A percentile compares a stretch with the other conserved stretches of the same genome.
Evolutionary conservation across 805 yeast species (phyloP).

Genomic region (Metschnikowia vanudenii): DNA sequence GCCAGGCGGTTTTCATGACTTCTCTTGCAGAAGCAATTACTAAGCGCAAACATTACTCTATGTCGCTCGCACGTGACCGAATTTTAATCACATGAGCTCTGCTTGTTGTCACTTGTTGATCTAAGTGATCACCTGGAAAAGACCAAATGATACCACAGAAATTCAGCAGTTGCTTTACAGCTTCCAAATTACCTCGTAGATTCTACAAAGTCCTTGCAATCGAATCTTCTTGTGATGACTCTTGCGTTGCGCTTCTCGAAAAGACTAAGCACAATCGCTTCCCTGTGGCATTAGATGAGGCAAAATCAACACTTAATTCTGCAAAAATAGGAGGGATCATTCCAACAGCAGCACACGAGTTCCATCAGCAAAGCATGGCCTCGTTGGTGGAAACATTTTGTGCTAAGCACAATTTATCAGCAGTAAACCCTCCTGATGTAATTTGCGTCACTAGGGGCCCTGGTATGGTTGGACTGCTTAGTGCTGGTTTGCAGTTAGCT

Average conservation of each 20-base stretch:
- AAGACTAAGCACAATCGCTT: conserved; percentile 36
- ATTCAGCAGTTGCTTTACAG: neutral
- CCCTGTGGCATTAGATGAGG: conserved; percentile 56
- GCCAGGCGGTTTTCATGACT: too few relatives aligned
- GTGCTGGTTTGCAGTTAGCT: conserved; percentile 80
- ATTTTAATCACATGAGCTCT: neutral
- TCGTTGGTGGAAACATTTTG: conserved; percentile 48
- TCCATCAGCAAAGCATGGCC: conserved; percentile 65
- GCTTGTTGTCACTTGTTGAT: neutral
- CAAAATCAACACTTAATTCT: conserved; percentile 67
- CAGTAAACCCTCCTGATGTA: conserved; percentile 54
- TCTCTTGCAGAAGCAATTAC: too few relatives aligned
- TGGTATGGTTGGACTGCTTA: conserved; percentile 88
- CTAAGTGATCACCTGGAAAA: neutral
- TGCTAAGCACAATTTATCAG: conserved; percentile 28
- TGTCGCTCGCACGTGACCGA: conserved; percentile 1
- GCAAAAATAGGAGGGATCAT: conserved; percentile 74
- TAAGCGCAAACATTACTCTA: too few relatives aligned
- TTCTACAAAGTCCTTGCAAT: conserved; percentile 73
- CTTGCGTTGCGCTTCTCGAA: conserved; percentile 80
- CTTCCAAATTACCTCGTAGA: neutral
- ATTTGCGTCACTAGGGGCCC: conserved; percentile 94
- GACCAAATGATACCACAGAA: conserved; percentile 2
- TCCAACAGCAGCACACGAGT: conserved; percentile 80
- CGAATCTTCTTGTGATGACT: conserved; percentile 94